Evolutionary conservation across 2,329 filamentous ascomycete genomes (phyloP).

Genomic region (Hypomyces perniciosus): DNA sequence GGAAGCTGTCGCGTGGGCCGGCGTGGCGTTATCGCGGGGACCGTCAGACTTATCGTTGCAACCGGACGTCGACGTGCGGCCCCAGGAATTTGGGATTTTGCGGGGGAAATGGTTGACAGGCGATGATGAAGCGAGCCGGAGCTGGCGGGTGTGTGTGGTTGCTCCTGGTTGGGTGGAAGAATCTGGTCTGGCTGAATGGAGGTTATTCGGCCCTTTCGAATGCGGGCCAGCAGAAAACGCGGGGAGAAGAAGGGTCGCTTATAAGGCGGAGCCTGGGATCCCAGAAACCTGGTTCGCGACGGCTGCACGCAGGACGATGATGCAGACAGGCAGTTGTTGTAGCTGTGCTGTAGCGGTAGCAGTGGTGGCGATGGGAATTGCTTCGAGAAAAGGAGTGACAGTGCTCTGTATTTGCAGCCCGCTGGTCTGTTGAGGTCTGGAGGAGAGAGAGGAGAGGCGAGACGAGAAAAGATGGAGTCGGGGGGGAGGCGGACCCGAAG

Average conservation of each 20-base stretch:
- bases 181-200: slow-evolving; percentile 6
- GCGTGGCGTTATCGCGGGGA: slow-evolving; percentile 7
- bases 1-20: neutral
- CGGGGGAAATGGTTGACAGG: slow-evolving; percentile 2
- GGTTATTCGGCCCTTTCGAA: slow-evolving; percentile 15
- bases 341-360: neutral
- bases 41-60: slow-evolving; percentile 5
- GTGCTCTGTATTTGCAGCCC: neutral
- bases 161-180: neutral
- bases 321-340: neutral
- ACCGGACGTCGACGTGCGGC: neutral
- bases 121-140: neutral
- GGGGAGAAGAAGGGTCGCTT: slow-evolving; percentile 12
- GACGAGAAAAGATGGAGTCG: neutral
- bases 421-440: slow-evolving; percentile 1
- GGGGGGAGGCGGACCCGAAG: slow-evolving; percentile 3
- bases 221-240: slow-evolving; percentile 12
- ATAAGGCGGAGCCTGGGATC: slow-evolving; percentile 12
- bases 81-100: slow-evolving; percentile 1
- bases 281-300: neutral
- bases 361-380: neutral
- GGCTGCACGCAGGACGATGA: neutral
- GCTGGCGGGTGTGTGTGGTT: neutral
- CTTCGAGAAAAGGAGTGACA: neutral
- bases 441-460: neutral